Percentiles rank a stretch among this genome's conserved stretches.
Conservation (phyloP, 192 early-diverging fungal genomes). For the Coemansia sp. region DNA sequence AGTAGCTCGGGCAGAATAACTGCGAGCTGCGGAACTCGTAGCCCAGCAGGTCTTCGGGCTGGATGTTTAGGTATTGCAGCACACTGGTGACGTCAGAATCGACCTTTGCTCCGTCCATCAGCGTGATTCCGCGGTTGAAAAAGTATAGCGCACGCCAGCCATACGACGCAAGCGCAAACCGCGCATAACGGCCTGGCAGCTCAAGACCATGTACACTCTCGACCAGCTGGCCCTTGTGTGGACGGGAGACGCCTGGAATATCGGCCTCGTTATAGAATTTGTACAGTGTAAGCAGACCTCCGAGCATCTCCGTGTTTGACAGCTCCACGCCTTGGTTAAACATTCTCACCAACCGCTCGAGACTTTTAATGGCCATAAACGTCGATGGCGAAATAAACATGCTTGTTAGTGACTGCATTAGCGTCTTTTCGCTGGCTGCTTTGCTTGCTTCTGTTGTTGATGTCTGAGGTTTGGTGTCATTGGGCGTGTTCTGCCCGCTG, state of each 20-base stretch:
- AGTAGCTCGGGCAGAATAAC: constrained; percentile 69
- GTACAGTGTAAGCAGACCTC: constrained; percentile 63
- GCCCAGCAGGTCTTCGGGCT: constrained; percentile 62
- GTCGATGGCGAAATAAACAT: constrained; percentile 52
- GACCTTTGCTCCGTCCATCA: constrained; percentile 63
- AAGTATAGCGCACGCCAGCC: constrained; percentile 74
- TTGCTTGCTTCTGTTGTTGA: constrained; percentile 2
- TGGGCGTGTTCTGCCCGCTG: neutral
- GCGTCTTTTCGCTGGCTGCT: constrained; percentile 30
- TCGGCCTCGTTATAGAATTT: constrained; percentile 58
- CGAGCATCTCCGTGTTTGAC: constrained; percentile 61
- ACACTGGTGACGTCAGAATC: constrained; percentile 66
- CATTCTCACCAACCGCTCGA: constrained; percentile 40
- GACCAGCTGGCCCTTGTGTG: constrained; percentile 31
- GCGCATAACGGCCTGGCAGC: constrained; percentile 55
- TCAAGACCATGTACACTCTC: constrained; percentile 48
- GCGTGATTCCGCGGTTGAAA: constrained; percentile 65
- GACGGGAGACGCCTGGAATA: constrained; percentile 36
- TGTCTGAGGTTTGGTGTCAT: neutral
- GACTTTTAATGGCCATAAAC: constrained; percentile 46
- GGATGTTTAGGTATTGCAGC: constrained; percentile 60
- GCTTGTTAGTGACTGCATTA: constrained; percentile 49
- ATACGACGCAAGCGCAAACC: constrained; percentile 62
- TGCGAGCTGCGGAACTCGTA: constrained; percentile 65
- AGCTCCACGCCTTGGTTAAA: constrained; percentile 72